A percentile compares a stretch with the other conserved stretches of the same genome.
phyloP scores from a whole-genome alignment of 805 yeast genomes.

The Isabelozyma rhagii region DNA sequence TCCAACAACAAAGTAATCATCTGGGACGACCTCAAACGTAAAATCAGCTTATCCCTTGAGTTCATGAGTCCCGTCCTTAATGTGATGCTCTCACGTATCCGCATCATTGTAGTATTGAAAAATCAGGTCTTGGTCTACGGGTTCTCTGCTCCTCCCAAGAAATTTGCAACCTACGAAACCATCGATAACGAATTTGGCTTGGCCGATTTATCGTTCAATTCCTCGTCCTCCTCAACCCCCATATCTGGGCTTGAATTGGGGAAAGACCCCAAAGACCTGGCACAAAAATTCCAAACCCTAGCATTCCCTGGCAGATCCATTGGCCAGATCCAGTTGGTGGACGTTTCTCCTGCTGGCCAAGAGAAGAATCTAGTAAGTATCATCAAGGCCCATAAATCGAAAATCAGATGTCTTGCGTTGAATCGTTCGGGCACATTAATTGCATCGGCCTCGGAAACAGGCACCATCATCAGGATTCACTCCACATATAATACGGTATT shows the following conservation, averaged over 20 bases:
- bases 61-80: conserved; percentile 73
- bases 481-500: conserved; percentile 66
- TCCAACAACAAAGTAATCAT: conserved; percentile 78
- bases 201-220: conserved; percentile 49
- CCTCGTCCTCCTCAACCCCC: conserved; percentile 4
- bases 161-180: conserved; percentile 64
- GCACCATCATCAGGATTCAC: conserved; percentile 75
- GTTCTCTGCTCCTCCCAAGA: conserved; percentile 75
- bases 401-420: conserved; percentile 59
- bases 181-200: conserved; percentile 59
- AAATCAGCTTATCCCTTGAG: conserved; percentile 68
- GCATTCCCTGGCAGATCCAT: conserved; percentile 75
- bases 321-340: conserved; percentile 82
- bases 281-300: conserved; percentile 44
- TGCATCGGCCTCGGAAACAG: conserved; percentile 80
- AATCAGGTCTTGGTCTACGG: conserved; percentile 73
- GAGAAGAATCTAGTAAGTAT: conserved; percentile 64
- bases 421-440: conserved; percentile 63
- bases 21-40: conserved; percentile 88
- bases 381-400: conserved; percentile 73
- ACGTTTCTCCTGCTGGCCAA: conserved; percentile 62
- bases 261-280: conserved; percentile 9
- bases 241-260: not conserved
- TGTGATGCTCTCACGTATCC: conserved; percentile 69
- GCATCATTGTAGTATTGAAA: conserved; percentile 69